A percentile compares a stretch with the other conserved stretches of the same genome.
phyloP scores from a whole-genome alignment of 140 eudicot species.

The Artemisia princeps region DNA sequence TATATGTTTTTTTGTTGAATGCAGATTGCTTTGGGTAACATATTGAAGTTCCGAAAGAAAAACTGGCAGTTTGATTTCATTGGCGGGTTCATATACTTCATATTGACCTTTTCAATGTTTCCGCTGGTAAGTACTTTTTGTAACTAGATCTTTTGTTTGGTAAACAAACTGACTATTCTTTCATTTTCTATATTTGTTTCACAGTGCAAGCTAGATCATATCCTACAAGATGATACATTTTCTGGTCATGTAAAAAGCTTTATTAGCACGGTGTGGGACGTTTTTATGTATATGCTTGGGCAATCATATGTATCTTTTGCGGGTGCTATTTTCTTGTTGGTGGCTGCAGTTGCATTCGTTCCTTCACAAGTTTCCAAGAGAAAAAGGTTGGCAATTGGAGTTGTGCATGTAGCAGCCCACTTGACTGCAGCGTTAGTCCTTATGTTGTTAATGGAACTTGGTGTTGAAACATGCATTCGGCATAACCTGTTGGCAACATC shows the following conservation, averaged over 20 bases:
- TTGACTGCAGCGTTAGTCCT: constrained; percentile 73
- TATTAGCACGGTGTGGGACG: constrained; percentile 58
- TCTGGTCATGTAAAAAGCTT: constrained; percentile 73
- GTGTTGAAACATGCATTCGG: constrained; percentile 75
- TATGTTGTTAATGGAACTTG: constrained; percentile 79
- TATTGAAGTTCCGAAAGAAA: constrained; percentile 84
- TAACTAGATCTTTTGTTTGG: neutral
- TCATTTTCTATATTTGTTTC: neutral
- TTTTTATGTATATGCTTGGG: constrained; percentile 61
- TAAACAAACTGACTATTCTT: constrained; percentile 17
- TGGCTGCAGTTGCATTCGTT: constrained; percentile 52
- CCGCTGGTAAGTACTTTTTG: constrained; percentile 45
- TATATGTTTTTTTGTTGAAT: constrained; percentile 10
- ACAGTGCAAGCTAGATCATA: constrained; percentile 81
- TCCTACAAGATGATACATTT: constrained; percentile 66
- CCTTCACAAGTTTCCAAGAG: constrained; percentile 72
- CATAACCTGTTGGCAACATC: constrained; percentile 78
- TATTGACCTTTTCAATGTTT: constrained; percentile 84
- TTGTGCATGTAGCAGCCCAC: constrained; percentile 80
- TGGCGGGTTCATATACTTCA: constrained; percentile 88
- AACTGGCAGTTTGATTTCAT: constrained; percentile 96
- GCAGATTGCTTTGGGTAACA: constrained; percentile 92
- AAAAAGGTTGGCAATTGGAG: constrained; percentile 56
- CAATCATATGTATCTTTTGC: constrained; percentile 62
- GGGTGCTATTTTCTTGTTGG: constrained; percentile 58